Conservation (phyloP, 2,329 filamentous ascomycete species). For the Chaetomiaceae sp. region DNA sequence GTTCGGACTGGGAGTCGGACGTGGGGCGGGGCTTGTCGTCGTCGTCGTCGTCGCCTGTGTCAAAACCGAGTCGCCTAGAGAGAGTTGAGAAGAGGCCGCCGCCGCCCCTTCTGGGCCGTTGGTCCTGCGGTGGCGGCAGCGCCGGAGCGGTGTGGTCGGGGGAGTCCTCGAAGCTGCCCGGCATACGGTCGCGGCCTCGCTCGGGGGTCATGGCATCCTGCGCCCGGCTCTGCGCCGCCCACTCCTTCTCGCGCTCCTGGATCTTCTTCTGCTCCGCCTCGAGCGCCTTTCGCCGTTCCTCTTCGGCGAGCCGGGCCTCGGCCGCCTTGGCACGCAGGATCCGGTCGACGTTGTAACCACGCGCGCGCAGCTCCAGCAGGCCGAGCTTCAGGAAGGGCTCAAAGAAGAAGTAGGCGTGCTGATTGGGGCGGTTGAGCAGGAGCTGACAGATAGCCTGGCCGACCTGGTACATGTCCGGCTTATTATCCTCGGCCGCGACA, state of each 20-base stretch:
- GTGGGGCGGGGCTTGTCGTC: conserved; percentile 32
- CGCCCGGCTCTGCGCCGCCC: conserved; percentile 36
- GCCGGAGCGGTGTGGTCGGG: conserved; percentile 42
- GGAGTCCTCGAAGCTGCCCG: conserved; percentile 68
- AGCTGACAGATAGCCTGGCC: conserved; percentile 80
- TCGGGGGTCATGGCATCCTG: conserved; percentile 38
- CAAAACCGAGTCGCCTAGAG: conserved; percentile 64
- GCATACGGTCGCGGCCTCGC: conserved; percentile 51
- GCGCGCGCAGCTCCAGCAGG: conserved; percentile 72
- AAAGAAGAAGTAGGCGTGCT: conserved; percentile 84
- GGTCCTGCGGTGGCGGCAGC: conserved; percentile 33
- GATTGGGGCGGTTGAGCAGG: conserved; percentile 74
- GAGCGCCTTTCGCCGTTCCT: conserved; percentile 68
- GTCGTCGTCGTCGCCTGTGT: conserved; percentile 44
- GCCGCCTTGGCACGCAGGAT: conserved; percentile 85
- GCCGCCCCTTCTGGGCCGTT: conserved; percentile 40
- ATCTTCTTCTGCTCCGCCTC: conserved; percentile 69
- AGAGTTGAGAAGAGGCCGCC: conserved; percentile 63
- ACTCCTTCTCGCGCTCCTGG: conserved; percentile 49
- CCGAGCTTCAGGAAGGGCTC: conserved; percentile 87
- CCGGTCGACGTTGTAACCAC: conserved; percentile 94
- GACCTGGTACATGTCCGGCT: conserved; percentile 85
- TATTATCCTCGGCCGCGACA: conserved; percentile 61
- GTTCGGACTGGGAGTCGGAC: conserved; percentile 34
- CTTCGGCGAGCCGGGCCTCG: conserved; percentile 82